Conservation (phyloP, 1,284 basidiomycete genomes). For the Tilletia horrida region DNA sequence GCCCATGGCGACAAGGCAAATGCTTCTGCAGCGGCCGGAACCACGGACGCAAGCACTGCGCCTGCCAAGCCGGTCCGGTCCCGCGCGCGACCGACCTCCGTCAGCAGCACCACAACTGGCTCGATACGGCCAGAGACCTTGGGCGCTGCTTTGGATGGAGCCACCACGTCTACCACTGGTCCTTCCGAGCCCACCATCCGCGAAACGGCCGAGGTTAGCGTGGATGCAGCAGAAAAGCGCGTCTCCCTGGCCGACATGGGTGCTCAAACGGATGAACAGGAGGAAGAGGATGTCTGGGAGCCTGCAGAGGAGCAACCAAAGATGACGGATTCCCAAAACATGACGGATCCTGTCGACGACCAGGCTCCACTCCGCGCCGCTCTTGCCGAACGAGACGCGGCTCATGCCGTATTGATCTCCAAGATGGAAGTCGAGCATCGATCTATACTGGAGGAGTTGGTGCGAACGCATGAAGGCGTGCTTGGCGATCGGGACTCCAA, state of each 20-base stretch:
- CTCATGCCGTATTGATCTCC: conserved; percentile 14
- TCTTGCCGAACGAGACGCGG: conserved; percentile 10
- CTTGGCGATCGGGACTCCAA: neutral
- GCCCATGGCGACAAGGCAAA: too few relatives aligned
- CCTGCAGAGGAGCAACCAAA: conserved; percentile 11
- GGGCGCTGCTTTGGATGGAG: neutral
- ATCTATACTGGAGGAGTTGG: conserved; percentile 12
- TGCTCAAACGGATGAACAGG: neutral
- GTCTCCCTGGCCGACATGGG: too few relatives aligned
- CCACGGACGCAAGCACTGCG: neutral
- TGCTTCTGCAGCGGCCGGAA: neutral
- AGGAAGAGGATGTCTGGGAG: conserved; percentile 8
- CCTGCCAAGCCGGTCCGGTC: neutral
- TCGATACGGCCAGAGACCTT: conserved; percentile 7
- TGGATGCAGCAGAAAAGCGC: neutral
- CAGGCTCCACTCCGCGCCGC: neutral
- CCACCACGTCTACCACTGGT: neutral
- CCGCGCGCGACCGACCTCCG: neutral
- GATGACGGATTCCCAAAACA: neutral
- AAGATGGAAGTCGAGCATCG: conserved; percentile 18
- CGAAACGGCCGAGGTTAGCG: conserved; percentile 2
- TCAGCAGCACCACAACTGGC: neutral
- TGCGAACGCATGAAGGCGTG: conserved; percentile 6
- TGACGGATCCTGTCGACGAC: conserved; percentile 9
- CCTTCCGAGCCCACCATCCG: neutral